Evolutionary conservation across 768 basidiomycete species (phyloP), one percentile per base, ranked within the genome.

Genomic region (Suillus luteus): DNA sequence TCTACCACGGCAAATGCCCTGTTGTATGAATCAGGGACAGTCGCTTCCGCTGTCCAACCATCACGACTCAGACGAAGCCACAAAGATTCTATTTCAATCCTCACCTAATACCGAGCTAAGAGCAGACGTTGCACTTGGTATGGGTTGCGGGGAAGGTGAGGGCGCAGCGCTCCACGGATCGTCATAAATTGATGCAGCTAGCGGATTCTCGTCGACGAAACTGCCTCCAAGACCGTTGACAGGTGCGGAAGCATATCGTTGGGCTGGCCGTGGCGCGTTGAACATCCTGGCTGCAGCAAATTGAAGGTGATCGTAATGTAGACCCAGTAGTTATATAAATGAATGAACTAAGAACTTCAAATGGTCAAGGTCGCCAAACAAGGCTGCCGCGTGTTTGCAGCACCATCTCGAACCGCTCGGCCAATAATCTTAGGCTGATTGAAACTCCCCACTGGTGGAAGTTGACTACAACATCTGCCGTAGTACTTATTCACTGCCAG

Each of bases 151-250:
- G 41, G 86, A 83, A 31, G 90, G 90, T 65, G 87, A 89, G 3
- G 91, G 91, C 22, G 85, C 81, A 65, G 88, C 79, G 71, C 89
- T 91, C 91, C 91, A 92, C 33, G 91, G 90, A 74, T 93, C 91
- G 68, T 92, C 91, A 72, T 92, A 92, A 12, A 85, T 86, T 3
- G 91, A 92, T 70, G 77, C 82, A 24, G 86, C 81, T 37, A 93
- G 81, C 2, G 91, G 92, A 71, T 93, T 86, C 68, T 91, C 88
- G 68, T 87, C 87, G 27, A 92, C 88, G 72, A 87, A 91, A 75
- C 88, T 91, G 51, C 80, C 85, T 37, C 88, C 88, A 65, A 92
- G 83, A 48, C 86, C 85, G 27, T 79, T 81, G 46, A 81, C 79
- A 2, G 88, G 80, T 22, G 82, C 80, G 41, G 81, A 78, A 55